Evolutionary conservation across 2,329 filamentous ascomycete species (phyloP).

Genomic region (Xylariaceae sp.): DNA sequence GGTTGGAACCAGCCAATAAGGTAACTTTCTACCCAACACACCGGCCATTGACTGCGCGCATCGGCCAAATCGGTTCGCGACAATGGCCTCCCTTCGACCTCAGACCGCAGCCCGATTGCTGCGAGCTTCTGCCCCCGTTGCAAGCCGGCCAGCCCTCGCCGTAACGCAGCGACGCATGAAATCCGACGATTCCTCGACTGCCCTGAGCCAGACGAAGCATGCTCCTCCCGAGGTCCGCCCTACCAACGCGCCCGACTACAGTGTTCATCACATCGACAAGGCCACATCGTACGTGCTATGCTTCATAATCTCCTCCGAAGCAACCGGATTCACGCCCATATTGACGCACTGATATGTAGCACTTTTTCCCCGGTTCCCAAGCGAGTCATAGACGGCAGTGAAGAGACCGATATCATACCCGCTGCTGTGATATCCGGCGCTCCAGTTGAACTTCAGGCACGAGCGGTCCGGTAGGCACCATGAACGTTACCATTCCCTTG

Average conservation of each 20-base stretch:
- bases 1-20: conserved; percentile 1
- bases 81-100: conserved; percentile 48
- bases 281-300: conserved; percentile 70
- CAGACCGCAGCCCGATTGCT: conserved; percentile 48
- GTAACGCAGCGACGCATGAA: conserved; percentile 49
- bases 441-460: conserved; percentile 86
- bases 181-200: conserved; percentile 33
- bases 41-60: conserved; percentile 11
- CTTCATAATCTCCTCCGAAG: not conserved
- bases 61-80: conserved; percentile 5
- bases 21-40: no score
- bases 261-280: conserved; percentile 74
- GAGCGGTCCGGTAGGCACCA: conserved; percentile 74
- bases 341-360: conserved; percentile 41
- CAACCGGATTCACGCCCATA: no score
- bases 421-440: conserved; percentile 88
- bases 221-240: conserved; percentile 32
- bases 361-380: conserved; percentile 88
- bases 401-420: conserved; percentile 66
- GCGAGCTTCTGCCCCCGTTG: conserved; percentile 35
- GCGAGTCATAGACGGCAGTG: conserved; percentile 84
- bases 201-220: conserved; percentile 34
- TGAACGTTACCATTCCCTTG: not conserved
- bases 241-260: conserved; percentile 74
- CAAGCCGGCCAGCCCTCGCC: conserved; percentile 33